Evolutionary conservation across 2,329 filamentous ascomycete genomes (phyloP), one percentile per base, ranked within the genome.

Genomic region (Colletotrichum nymphaeae): DNA sequence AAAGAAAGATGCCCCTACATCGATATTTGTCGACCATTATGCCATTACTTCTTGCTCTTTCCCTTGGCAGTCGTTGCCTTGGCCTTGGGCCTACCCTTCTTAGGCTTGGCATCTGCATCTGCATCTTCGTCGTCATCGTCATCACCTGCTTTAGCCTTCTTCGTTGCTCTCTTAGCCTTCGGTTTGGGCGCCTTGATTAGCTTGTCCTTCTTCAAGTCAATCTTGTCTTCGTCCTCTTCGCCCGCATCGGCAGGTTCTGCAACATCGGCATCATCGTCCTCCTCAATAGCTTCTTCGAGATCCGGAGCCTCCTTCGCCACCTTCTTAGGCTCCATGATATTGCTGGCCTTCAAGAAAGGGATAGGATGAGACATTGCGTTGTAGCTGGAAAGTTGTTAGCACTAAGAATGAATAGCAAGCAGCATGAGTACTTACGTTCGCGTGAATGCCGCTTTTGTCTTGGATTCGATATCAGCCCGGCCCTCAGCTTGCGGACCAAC

Each of bases 261-360:
- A 32, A 86, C 84, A 42, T 92, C 91, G n/a, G 88, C 92, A 24
- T 92, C 93, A 58, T 97, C 96, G 5, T 95, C 95, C 77, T 97
- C 96, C 62, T 98, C 95, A 67, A 99, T 93, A 2, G 95, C 97
- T 83, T 99, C 97, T 84, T 99, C 97, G 37, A 99, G 88, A 84
- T 99, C 97, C 0, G 97, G 97, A 74, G 93, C 93, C 60, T 96
- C 95, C 82, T 91, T 91, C 30, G 90, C 86, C 53, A 88, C 85
- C 78, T 92, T 93, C 85, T 94, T 95, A 5, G 94, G 91, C 4
- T 91, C 93, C 11, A 91, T 82, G 19, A 97, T 89, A 75, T 89
- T 94, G 78, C 90, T 95, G 2, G 95, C 94, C 84, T 98, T 98
- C 91, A 98, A 98, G 84, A 98, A 99, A 1, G 97, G 95, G 64